A percentile compares a stretch with the other conserved stretches of the same genome.
Evolutionary conservation across 78 protist species (phyloP).

Genomic region (Diacronema lutheri): DNA sequence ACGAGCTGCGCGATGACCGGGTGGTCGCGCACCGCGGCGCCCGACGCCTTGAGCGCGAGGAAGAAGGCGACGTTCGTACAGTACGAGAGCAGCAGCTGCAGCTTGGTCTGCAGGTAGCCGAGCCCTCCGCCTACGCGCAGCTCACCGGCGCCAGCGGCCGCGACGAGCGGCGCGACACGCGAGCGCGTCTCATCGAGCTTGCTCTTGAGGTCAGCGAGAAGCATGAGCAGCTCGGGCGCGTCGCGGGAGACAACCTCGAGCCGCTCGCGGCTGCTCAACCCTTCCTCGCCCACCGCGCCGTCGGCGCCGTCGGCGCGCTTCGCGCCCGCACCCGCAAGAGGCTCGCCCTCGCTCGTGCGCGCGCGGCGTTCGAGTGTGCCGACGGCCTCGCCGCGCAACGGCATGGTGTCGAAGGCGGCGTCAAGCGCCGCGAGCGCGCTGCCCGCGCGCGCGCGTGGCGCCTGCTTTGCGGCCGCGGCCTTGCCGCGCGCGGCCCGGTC

Average conservation of each 20-base stretch:
- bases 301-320: background rate
- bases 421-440: background rate
- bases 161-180: conserved; percentile 54
- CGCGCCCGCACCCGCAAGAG: no score
- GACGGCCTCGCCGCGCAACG: no score
- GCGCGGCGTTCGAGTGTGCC: no score
- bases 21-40: conserved; percentile 74
- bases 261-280: conserved; percentile 6
- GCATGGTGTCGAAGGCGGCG: no score
- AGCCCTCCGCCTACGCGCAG: conserved; percentile 54
- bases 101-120: conserved; percentile 54
- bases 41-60: conserved; percentile 73
- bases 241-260: background rate
- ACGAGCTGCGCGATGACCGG: conserved; percentile 80
- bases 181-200: conserved; percentile 36
- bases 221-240: conserved; percentile 33
- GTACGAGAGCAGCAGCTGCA: conserved; percentile 66
- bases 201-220: background rate
- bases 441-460: background rate
- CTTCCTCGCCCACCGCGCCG: background rate
- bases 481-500: background rate
- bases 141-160: conserved; percentile 17
- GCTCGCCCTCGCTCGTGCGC: background rate
- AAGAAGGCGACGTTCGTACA: conserved; percentile 75
- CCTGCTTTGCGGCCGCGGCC: background rate